Conservation (phyloP, 106 monocot species). For the Dioscorea dumetorum region DNA sequence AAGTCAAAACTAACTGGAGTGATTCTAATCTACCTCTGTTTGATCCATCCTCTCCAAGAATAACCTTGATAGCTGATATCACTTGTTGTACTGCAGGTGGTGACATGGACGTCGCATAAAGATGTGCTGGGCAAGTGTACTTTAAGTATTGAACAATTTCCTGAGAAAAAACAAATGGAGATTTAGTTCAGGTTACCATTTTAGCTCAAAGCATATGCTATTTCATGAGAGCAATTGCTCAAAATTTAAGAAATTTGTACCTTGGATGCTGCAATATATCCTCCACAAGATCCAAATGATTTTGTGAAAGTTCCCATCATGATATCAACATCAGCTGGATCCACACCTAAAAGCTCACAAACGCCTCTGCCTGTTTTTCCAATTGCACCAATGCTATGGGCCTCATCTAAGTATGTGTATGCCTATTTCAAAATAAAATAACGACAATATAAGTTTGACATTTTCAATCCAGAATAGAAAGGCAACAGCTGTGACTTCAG, state of each 20-base stretch:
- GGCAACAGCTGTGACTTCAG: too few species aligned
- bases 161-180: slow-evolving; percentile 15
- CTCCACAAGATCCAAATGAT: slow-evolving; percentile 85
- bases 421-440: slow-evolving; percentile 23
- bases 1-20: background rate
- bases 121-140: slow-evolving; percentile 63
- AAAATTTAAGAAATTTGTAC: slow-evolving; percentile 11
- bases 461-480: too few species aligned
- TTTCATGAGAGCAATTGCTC: too few species aligned
- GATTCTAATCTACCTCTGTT: slow-evolving; percentile 38
- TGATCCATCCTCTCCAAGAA: slow-evolving; percentile 84
- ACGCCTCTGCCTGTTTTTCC: slow-evolving; percentile 69
- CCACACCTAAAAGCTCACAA: slow-evolving; percentile 74
- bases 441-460: too few species aligned
- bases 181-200: too few species aligned
- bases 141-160: slow-evolving; percentile 73
- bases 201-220: too few species aligned
- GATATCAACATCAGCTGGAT: slow-evolving; percentile 73
- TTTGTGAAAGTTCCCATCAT: slow-evolving; percentile 94
- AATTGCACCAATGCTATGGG: slow-evolving; percentile 79
- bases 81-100: slow-evolving; percentile 80
- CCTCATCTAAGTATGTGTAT: slow-evolving; percentile 81
- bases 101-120: slow-evolving; percentile 85
- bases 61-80: slow-evolving; percentile 68
- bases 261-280: slow-evolving; percentile 86